These are phyloP conservation scores for Pseudevernia furfuracea DNA, from an alignment of 495 filamentous ascomycete species.

Conservation along the genomic window DNA sequence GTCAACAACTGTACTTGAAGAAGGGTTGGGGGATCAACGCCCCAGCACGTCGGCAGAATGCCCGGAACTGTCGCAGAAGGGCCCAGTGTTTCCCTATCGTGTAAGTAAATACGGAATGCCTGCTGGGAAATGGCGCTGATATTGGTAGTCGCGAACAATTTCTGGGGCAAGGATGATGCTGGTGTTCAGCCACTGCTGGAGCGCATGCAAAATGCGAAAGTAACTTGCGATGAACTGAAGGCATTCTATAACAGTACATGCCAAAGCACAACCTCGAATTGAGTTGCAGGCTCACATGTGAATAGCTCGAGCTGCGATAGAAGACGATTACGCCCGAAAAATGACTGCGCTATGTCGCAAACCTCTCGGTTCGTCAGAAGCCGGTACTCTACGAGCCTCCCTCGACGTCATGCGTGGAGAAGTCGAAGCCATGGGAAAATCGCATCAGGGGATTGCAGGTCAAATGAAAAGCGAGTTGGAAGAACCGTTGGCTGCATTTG, in stretches of 20 bases:
- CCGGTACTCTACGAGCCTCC: slow-evolving; percentile 72
- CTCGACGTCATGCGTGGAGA: slow-evolving; percentile 83
- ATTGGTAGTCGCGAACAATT: slow-evolving; percentile 85
- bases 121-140: slow-evolving; percentile 16
- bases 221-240: slow-evolving; percentile 90
- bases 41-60: slow-evolving; percentile 37
- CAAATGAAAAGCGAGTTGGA: slow-evolving; percentile 99
- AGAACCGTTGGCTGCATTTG: slow-evolving; percentile 84
- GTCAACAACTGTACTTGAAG: neutral
- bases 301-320: slow-evolving; percentile 79
- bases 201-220: slow-evolving; percentile 93
- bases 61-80: slow-evolving; percentile 54
- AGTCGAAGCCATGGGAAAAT: slow-evolving; percentile 89
- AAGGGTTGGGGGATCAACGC: neutral
- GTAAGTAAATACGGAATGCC: slow-evolving; percentile 34
- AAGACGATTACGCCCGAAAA: slow-evolving; percentile 97
- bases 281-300: slow-evolving; percentile 9
- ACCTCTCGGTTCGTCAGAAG: slow-evolving; percentile 80
- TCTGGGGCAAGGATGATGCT: slow-evolving; percentile 99
- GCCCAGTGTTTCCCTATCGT: slow-evolving; percentile 57
- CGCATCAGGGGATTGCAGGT: slow-evolving; percentile 76
- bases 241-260: slow-evolving; percentile 78
- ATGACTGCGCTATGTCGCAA: slow-evolving; percentile 80
- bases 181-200: slow-evolving; percentile 87
- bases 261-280: slow-evolving; percentile 33